A percentile compares a stretch with the other conserved stretches of the same genome.
phyloP scores from a whole-genome alignment of 192 early-diverging fungal species.

The Entomortierella parvispora region DNA sequence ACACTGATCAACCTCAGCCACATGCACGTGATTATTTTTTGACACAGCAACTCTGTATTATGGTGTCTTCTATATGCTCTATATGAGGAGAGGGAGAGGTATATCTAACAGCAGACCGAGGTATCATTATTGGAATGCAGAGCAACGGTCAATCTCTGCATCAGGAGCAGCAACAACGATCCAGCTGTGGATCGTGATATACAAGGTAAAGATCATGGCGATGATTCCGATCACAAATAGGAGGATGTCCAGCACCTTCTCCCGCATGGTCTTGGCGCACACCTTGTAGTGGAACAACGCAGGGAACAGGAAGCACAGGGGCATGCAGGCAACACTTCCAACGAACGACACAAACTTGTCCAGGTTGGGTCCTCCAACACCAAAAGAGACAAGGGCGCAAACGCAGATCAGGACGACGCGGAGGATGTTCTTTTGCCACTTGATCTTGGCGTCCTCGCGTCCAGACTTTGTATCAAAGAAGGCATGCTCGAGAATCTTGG shows the following conservation, averaged over 20 bases:
- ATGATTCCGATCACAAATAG: conserved; percentile 74
- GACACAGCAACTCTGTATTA: too few species aligned
- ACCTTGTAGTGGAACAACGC: conserved; percentile 82
- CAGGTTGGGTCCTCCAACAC: conserved; percentile 72
- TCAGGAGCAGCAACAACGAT: conserved; percentile 25
- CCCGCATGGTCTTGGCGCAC: conserved; percentile 59
- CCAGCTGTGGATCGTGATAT: conserved; percentile 71
- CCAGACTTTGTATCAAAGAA: conserved; percentile 73
- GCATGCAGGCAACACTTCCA: conserved; percentile 78
- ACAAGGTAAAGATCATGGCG: conserved; percentile 82
- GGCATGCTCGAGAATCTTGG: conserved; percentile 82
- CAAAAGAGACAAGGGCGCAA: conserved; percentile 74
- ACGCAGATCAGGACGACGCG: conserved; percentile 66
- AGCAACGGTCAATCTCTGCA: conserved; percentile 30
- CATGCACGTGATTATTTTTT: not conserved
- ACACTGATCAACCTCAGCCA: not conserved
- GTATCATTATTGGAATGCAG: too few species aligned
- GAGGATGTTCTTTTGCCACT: conserved; percentile 80
- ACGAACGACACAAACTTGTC: conserved; percentile 91
- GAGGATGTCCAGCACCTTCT: conserved; percentile 65
- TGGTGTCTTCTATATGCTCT: too few species aligned
- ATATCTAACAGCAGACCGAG: too few species aligned
- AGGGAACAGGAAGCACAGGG: conserved; percentile 87
- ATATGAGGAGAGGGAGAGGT: not conserved
- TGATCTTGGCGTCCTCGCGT: conserved; percentile 72